These are phyloP conservation scores for Protomyces gravidus DNA, from an alignment of 1,139 yeast species.

Conservation along the genomic window DNA sequence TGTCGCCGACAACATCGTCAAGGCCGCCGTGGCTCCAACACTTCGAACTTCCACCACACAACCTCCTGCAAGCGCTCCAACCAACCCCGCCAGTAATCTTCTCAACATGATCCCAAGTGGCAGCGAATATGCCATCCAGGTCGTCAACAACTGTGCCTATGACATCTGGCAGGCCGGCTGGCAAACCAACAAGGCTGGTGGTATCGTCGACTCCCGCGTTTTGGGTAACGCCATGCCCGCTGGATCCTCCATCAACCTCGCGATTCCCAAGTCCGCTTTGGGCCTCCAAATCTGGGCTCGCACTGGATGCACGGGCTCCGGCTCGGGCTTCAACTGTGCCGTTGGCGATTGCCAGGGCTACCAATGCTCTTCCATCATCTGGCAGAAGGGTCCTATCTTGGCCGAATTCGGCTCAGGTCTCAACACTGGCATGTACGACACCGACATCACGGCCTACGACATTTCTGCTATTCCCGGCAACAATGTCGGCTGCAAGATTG, in stretches of 20 bases:
- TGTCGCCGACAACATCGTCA: slow-evolving; percentile 7
- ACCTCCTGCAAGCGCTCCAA: background rate
- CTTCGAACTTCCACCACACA: background rate
- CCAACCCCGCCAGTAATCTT: background rate
- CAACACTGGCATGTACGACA: slow-evolving; percentile 24
- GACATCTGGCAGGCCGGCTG: slow-evolving; percentile 28
- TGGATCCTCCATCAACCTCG: slow-evolving; percentile 9
- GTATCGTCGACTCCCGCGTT: slow-evolving; percentile 14
- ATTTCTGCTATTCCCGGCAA: slow-evolving; percentile 28
- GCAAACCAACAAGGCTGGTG: slow-evolving; percentile 27
- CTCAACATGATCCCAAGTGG: background rate
- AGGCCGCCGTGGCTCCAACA: background rate
- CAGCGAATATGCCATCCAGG: slow-evolving; percentile 15
- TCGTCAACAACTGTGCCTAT: slow-evolving; percentile 25
- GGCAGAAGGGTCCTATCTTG: slow-evolving; percentile 26
- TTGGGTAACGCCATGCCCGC: slow-evolving; percentile 22
- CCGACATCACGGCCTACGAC: slow-evolving; percentile 27
- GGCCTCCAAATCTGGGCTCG: slow-evolving; percentile 28
- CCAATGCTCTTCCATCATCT: slow-evolving; percentile 23
- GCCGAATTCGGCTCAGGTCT: slow-evolving; percentile 28
- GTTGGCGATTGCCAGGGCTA: slow-evolving; percentile 26
- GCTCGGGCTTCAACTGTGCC: slow-evolving; percentile 10
- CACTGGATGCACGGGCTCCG: slow-evolving; percentile 23
- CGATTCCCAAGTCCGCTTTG: slow-evolving; percentile 19
- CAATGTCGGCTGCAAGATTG: slow-evolving; percentile 25